Evolutionary conservation across 169 alveolate genomes (phyloP).

Genomic region (Plasmodium ovale): DNA sequence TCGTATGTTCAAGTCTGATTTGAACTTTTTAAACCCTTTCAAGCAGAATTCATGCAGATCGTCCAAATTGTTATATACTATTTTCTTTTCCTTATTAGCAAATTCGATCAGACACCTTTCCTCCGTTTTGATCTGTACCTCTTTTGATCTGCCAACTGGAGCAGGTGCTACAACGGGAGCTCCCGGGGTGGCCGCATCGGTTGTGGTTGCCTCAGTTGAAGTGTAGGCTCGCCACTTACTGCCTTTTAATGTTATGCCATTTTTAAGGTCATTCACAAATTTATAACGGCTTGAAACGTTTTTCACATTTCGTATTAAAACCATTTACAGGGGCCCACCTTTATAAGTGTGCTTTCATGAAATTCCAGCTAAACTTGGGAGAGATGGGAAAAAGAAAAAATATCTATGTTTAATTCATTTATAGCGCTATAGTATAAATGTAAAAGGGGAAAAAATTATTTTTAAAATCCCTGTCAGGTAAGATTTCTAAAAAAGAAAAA

Average conservation of each 20-base stretch:
- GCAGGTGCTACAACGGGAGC: too few relatives aligned
- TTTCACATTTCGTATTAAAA: background rate
- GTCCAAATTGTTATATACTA: conserved; percentile 28
- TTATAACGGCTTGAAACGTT: background rate
- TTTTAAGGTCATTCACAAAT: background rate
- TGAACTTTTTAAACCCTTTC: conserved; percentile 23
- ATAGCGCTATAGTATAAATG: background rate
- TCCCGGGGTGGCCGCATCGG: too few relatives aligned
- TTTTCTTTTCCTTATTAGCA: conserved; percentile 35
- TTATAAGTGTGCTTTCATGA: too few relatives aligned
- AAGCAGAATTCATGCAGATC: conserved; percentile 32
- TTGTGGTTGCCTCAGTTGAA: too few relatives aligned
- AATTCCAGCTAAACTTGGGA: too few relatives aligned
- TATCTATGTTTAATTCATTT: background rate
- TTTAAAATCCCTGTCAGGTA: too few relatives aligned
- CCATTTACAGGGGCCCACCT: background rate
- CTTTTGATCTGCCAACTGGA: too few relatives aligned
- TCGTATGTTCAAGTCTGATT: conserved; percentile 25
- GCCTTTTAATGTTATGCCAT: background rate
- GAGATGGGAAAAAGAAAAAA: background rate
- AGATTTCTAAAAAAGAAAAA: background rate
- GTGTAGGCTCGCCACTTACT: background rate
- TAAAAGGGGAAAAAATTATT: background rate
- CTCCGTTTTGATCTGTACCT: too few relatives aligned
- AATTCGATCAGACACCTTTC: conserved; percentile 13